Conservation (phyloP, 2,329 filamentous ascomycete species). For the Apiospora rasikravindrae region DNA sequence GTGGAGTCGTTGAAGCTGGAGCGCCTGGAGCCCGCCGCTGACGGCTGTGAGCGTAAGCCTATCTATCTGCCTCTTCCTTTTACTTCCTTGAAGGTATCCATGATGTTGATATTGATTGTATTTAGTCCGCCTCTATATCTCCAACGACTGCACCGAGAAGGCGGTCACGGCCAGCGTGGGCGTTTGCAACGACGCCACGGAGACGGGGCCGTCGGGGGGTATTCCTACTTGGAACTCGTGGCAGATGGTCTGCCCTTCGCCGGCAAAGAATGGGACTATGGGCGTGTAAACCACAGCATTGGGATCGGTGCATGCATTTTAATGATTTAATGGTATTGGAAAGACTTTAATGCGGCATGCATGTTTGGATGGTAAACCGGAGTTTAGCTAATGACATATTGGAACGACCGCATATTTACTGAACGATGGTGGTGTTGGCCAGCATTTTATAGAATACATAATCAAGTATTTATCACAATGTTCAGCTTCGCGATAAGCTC, state of each 20-base stretch:
- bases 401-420: no score
- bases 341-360: background rate
- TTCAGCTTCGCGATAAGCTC: no score
- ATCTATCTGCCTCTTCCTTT: no score
- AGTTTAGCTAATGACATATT: background rate
- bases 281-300: background rate
- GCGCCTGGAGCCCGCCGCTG: background rate
- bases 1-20: conserved; percentile 19
- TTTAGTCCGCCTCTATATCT: background rate
- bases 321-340: background rate
- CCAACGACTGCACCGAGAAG: background rate
- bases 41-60: conserved; percentile 20
- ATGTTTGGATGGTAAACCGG: background rate
- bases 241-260: conserved; percentile 15
- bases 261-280: background rate
- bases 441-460: no score
- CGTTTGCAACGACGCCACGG: conserved; percentile 20
- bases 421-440: no score
- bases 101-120: background rate
- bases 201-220: background rate
- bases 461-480: no score
- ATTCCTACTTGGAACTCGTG: conserved; percentile 23
- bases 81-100: background rate
- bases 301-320: background rate
- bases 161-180: conserved; percentile 4